Evolutionary conservation across 176 grass and related monocot species (phyloP).

Genomic region (Calamus simplicifolius): DNA sequence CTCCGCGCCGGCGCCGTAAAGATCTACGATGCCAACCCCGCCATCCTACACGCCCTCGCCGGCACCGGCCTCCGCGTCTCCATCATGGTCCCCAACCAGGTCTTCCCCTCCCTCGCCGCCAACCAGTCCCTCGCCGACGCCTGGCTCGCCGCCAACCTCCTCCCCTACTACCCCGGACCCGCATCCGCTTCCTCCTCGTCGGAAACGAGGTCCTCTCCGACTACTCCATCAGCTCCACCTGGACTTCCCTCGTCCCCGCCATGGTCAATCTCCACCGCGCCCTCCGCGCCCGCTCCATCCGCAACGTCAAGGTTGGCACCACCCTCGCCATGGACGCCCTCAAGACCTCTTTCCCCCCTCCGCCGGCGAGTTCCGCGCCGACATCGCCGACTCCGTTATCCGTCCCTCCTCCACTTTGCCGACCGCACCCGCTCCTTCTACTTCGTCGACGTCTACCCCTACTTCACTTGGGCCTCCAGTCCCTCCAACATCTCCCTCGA

Average conservation of each 20-base stretch:
- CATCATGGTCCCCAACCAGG: constrained; percentile 91
- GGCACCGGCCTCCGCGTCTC: constrained; percentile 46
- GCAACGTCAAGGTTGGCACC: constrained; percentile 70
- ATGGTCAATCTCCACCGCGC: constrained; percentile 63
- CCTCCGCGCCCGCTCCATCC: constrained; percentile 28
- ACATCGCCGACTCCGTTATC: constrained; percentile 56
- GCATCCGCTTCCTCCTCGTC: constrained; percentile 73
- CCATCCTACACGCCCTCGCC: constrained; percentile 55
- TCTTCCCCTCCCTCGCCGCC: constrained; percentile 46
- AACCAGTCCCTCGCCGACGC: constrained; percentile 47
- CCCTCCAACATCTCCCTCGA: constrained; percentile 40
- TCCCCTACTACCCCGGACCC: constrained; percentile 38
- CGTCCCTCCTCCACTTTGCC: constrained; percentile 59
- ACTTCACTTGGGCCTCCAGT: constrained; percentile 58
- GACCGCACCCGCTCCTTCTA: constrained; percentile 63
- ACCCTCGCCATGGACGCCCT: constrained; percentile 87
- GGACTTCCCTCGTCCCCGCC: constrained; percentile 62
- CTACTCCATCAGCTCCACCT: constrained; percentile 37
- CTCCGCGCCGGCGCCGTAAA: constrained; percentile 59
- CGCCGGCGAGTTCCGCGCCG: constrained; percentile 41
- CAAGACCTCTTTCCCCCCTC: constrained; percentile 48
- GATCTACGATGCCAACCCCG: constrained; percentile 78
- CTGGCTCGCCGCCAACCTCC: constrained; percentile 54
- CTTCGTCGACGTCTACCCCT: constrained; percentile 79
- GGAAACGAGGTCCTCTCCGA: constrained; percentile 94